Conservation (phyloP, 2,329 filamentous ascomycete genomes). For the Phaeosphaeria sp. region DNA sequence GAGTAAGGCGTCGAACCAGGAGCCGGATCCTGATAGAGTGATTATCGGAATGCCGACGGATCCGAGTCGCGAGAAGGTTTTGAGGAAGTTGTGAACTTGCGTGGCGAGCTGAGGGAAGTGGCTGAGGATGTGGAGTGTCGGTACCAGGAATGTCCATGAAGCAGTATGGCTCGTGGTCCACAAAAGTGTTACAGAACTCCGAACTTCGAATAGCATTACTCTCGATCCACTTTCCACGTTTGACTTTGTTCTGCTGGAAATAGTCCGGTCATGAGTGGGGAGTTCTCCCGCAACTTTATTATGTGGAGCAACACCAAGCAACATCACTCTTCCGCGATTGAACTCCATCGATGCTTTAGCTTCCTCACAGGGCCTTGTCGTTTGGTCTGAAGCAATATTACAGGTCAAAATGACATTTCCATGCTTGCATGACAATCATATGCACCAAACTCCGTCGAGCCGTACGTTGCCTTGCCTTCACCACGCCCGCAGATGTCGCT, state of each 20-base stretch:
- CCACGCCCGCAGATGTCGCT: not conserved
- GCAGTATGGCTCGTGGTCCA: not conserved
- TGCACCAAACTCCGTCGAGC: not conserved
- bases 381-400: not conserved
- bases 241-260: not conserved
- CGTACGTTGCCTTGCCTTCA: not conserved
- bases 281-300: not conserved
- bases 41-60: slow-evolving; percentile 29
- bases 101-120: not conserved
- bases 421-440: not conserved
- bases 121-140: not conserved
- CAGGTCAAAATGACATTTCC: not conserved
- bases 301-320: not conserved
- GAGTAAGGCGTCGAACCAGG: slow-evolving; percentile 34
- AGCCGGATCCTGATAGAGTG: slow-evolving; percentile 34
- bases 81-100: slow-evolving; percentile 26
- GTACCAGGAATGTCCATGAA: not conserved
- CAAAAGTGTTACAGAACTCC: not conserved
- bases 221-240: not conserved
- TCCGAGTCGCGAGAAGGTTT: slow-evolving; percentile 38
- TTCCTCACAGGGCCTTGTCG: no score
- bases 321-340: not conserved
- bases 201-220: not conserved
- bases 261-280: not conserved
- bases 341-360: not conserved